These are phyloP conservation scores for Cicer arietinum DNA, from an alignment of 306 rosid genomes.

Conservation along the genomic window DNA sequence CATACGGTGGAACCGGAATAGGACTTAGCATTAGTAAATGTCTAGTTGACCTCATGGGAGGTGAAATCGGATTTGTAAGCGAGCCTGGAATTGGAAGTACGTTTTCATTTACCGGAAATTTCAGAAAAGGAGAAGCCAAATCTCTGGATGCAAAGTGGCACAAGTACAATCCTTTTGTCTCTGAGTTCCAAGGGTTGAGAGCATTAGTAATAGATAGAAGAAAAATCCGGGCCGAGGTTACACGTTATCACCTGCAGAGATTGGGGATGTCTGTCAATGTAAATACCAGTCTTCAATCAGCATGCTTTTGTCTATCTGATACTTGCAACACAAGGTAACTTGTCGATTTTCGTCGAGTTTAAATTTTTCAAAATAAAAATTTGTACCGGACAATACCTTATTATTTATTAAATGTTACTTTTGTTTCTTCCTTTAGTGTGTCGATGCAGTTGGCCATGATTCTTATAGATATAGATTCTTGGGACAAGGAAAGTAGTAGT, in stretches of 20 bases:
- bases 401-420: slow-evolving; percentile 30
- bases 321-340: slow-evolving; percentile 60
- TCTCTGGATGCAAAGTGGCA: slow-evolving; percentile 59
- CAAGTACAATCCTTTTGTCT: slow-evolving; percentile 54
- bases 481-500: slow-evolving; percentile 64
- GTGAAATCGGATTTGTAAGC: slow-evolving; percentile 95
- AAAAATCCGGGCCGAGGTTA: slow-evolving; percentile 78
- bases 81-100: slow-evolving; percentile 85
- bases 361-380: neutral
- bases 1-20: slow-evolving; percentile 96
- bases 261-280: slow-evolving; percentile 79
- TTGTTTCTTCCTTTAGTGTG: slow-evolving; percentile 51
- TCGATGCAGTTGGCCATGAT: slow-evolving; percentile 63
- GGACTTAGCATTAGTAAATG: slow-evolving; percentile 93
- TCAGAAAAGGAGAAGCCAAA: slow-evolving; percentile 62
- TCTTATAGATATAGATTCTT: slow-evolving; percentile 76
- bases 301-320: slow-evolving; percentile 59
- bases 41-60: slow-evolving; percentile 91
- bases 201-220: slow-evolving; percentile 78
- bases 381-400: slow-evolving; percentile 12
- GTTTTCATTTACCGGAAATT: slow-evolving; percentile 79
- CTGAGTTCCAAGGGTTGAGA: slow-evolving; percentile 67
- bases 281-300: slow-evolving; percentile 58
- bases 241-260: slow-evolving; percentile 76
- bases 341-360: slow-evolving; percentile 22